These are phyloP conservation scores for Paramecium sonneborni DNA, from an alignment of 73 alveolate genomes.

Conservation along the genomic window DNA sequence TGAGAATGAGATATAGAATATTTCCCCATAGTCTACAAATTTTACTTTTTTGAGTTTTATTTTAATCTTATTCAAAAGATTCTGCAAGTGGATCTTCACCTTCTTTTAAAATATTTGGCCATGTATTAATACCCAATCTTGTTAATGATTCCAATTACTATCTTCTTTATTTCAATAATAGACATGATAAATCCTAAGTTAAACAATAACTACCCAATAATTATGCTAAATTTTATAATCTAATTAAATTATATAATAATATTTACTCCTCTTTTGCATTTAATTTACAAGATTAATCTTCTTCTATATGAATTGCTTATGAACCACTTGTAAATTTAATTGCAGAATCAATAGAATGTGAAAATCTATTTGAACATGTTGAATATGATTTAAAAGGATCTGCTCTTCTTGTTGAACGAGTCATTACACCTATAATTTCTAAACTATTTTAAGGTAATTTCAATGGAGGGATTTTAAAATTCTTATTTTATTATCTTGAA, in stretches of 20 bases:
- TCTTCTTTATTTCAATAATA: conserved; percentile 61
- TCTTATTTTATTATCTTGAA: background rate
- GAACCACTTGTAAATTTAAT: conserved; percentile 59
- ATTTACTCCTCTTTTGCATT: background rate
- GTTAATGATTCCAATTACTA: conserved; percentile 56
- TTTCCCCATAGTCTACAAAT: conserved; percentile 51
- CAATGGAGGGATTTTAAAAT: conserved; percentile 60
- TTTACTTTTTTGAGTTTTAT: background rate
- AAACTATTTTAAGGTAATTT: conserved; percentile 54
- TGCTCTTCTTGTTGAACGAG: conserved; percentile 67
- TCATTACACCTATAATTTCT: conserved; percentile 54
- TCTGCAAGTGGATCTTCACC: background rate
- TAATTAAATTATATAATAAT: background rate
- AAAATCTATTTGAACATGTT: conserved; percentile 65
- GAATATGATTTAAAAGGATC: conserved; percentile 66
- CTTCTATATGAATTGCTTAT: conserved; percentile 21
- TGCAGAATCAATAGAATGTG: conserved; percentile 64
- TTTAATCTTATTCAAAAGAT: conserved; percentile 1
- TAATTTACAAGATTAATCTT: background rate
- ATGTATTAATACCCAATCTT: conserved; percentile 36
- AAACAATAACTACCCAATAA: conserved; percentile 55
- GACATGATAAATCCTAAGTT: conserved; percentile 54
- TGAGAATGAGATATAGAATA: background rate
- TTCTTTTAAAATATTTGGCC: background rate
- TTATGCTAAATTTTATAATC: conserved; percentile 48